Percentiles rank a stretch among this genome's conserved stretches.
These are phyloP conservation scores for Phialophora expanda DNA, from an alignment of 2,329 filamentous ascomycete species.

Conservation along the genomic window DNA sequence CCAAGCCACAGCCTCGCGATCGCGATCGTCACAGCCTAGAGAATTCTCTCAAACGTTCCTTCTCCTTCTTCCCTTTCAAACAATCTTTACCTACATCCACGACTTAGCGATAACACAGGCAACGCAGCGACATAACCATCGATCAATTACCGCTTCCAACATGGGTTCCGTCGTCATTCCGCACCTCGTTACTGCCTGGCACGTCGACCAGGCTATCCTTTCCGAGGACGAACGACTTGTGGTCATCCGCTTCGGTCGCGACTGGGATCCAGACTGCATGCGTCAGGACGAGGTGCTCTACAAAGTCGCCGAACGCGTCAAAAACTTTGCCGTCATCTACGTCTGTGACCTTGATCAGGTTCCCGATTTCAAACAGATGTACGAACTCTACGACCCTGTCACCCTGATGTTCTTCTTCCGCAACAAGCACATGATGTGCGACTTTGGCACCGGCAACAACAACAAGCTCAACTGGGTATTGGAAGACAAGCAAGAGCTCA, in stretches of 20 bases:
- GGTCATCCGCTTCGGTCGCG: constrained; percentile 89
- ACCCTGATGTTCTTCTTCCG: constrained; percentile 98
- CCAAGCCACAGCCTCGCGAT: constrained; percentile 8
- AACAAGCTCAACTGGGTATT: constrained; percentile 97
- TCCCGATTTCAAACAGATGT: constrained; percentile 95
- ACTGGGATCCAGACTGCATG: constrained; percentile 72
- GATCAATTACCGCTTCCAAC: neutral
- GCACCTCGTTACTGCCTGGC: constrained; percentile 90
- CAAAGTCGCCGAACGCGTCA: constrained; percentile 89
- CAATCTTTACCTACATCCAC: neutral
- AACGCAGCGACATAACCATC: neutral
- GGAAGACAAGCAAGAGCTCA: constrained; percentile 97
- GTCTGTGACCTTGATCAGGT: constrained; percentile 91
- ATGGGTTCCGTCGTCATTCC: constrained; percentile 62
- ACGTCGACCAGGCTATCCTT: constrained; percentile 95
- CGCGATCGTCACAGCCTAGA: neutral
- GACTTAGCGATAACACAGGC: neutral
- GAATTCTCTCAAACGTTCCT: constrained; percentile 12
- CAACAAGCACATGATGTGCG: constrained; percentile 80
- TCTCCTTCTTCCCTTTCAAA: neutral
- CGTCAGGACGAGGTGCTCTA: constrained; percentile 91
- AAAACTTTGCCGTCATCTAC: constrained; percentile 92
- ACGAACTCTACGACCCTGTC: constrained; percentile 86
- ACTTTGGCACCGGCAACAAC: constrained; percentile 98
- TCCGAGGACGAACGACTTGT: constrained; percentile 90